Evolutionary conservation across 1,284 basidiomycete species (phyloP), one percentile per base, ranked within the genome.

Genomic region (Heterobasidion irregulare): DNA sequence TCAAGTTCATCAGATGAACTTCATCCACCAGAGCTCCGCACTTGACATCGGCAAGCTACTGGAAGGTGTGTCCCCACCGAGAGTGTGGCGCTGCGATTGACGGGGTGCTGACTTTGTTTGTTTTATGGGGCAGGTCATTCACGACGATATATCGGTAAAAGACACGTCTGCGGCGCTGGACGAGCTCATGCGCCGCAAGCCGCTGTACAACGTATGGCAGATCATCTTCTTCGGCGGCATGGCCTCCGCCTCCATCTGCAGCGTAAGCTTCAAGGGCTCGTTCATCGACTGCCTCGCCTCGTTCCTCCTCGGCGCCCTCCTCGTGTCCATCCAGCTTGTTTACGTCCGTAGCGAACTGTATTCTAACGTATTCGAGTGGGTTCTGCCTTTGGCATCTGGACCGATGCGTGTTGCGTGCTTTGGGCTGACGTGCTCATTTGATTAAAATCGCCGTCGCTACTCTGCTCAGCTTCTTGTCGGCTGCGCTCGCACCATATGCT

Each of bases 1-100:
- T 94, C 64, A 92, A 91, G 72, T 82, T 93, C 68, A n/a, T n/a
- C n/a, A n/a, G n/a, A n/a, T n/a, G n/a, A n/a, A n/a, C n/a, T n/a
- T n/a, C n/a, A 87, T 92, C 62, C 82, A 88, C 58, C 91, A 93
- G 70, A 74, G 79, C 18, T 84, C 83, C 53, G 77, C 83, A 7
- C 74, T 94, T 49, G 86, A 93, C 66, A 75, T 94, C 15, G 84
- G 82, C 47, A 93, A 93, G 69, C 76, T 94, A 92, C 68, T 94
- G 90, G 89, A 84, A 84, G 70, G 88, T 82, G 64, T 58, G 75
- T n/a, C n/a, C n/a, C n/a, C n/a, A n/a, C n/a, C 63, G 26, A 4
- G 26, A 4, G 2, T 4, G 47, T n/a, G 6, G 18, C 9, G 18
- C 33, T 44, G 41, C 6, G 36, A 26, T 4, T 5, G 26, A 26